A percentile compares a stretch with the other conserved stretches of the same genome.
Evolutionary conservation across 1,284 basidiomycete species (phyloP).

Genomic region (Amylostereum chailletii): DNA sequence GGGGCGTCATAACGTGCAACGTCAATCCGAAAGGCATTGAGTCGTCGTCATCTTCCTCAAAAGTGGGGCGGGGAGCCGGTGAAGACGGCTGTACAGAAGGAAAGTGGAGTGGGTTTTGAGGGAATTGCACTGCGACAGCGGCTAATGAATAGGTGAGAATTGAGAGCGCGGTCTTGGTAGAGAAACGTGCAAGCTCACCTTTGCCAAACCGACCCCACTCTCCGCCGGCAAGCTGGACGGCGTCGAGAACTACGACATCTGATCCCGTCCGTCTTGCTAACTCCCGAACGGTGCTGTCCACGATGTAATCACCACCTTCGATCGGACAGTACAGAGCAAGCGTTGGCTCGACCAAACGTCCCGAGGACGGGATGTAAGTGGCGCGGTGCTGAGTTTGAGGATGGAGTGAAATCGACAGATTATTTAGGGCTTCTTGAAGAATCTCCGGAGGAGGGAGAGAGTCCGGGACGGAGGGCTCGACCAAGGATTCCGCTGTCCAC

Average conservation of each 20-base stretch:
- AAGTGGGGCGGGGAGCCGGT: slow-evolving; percentile 15
- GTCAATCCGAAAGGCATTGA: slow-evolving; percentile 27
- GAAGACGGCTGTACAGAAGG: slow-evolving; percentile 23
- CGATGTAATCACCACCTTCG: slow-evolving; percentile 73
- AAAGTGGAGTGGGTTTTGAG: slow-evolving; percentile 67
- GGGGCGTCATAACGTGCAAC: slow-evolving; percentile 47
- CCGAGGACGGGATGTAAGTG: slow-evolving; percentile 42
- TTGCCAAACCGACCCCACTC: slow-evolving; percentile 72
- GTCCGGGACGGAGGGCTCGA: slow-evolving; percentile 16
- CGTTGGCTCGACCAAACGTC: slow-evolving; percentile 60
- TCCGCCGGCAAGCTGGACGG: slow-evolving; percentile 73
- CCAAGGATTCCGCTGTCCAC: slow-evolving; percentile 43
- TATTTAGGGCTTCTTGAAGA: slow-evolving; percentile 63
- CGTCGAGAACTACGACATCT: slow-evolving; percentile 76
- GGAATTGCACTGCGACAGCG: slow-evolving; percentile 47
- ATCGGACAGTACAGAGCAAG: slow-evolving; percentile 79
- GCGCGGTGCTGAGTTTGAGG: slow-evolving; percentile 72
- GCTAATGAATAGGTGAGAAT: slow-evolving; percentile 34
- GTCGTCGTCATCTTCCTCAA: slow-evolving; percentile 43
- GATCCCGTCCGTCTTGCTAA: slow-evolving; percentile 63
- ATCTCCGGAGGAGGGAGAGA: slow-evolving; percentile 47
- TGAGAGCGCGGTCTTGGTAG: background rate
- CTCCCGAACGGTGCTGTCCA: slow-evolving; percentile 71
- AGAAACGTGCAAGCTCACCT: slow-evolving; percentile 31
- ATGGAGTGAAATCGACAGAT: slow-evolving; percentile 66